A percentile compares a stretch with the other conserved stretches of the same genome.
Conservation (phyloP, 441 rosid genomes). For the Corymbia citriodora region DNA sequence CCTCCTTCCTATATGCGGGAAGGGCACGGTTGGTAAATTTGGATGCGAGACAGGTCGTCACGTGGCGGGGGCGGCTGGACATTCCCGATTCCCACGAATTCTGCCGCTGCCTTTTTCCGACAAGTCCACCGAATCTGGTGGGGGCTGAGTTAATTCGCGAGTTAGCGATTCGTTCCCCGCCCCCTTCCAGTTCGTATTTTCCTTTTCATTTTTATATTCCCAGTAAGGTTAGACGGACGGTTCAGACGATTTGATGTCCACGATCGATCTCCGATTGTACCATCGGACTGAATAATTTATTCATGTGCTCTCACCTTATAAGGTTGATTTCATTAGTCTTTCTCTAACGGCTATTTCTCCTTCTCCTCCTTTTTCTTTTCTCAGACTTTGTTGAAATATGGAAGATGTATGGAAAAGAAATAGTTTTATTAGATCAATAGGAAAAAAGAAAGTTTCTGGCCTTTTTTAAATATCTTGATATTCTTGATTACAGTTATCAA, state of each 20-base stretch:
- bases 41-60: not conserved
- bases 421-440: no score
- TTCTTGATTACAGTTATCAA: not conserved
- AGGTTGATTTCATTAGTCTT: not conserved
- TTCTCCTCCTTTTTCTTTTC: no score
- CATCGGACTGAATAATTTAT: not conserved
- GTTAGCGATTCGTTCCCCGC: not conserved
- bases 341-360: not conserved
- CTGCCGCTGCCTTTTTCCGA: not conserved
- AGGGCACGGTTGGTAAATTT: not conserved
- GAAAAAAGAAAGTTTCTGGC: not conserved
- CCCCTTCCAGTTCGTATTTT: not conserved
- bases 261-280: not conserved
- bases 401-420: no score
- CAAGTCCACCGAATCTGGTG: not conserved
- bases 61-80: not conserved
- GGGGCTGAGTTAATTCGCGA: not conserved
- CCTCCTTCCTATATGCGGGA: not conserved
- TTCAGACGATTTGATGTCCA: not conserved
- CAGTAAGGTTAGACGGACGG: fast-evolving
- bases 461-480: not conserved
- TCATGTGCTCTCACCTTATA: not conserved
- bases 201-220: not conserved
- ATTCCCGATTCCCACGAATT: not conserved
- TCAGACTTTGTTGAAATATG: no score